phyloP scores from a whole-genome alignment of 108 stramenopile species.

The Skeletonema marinoi region DNA sequence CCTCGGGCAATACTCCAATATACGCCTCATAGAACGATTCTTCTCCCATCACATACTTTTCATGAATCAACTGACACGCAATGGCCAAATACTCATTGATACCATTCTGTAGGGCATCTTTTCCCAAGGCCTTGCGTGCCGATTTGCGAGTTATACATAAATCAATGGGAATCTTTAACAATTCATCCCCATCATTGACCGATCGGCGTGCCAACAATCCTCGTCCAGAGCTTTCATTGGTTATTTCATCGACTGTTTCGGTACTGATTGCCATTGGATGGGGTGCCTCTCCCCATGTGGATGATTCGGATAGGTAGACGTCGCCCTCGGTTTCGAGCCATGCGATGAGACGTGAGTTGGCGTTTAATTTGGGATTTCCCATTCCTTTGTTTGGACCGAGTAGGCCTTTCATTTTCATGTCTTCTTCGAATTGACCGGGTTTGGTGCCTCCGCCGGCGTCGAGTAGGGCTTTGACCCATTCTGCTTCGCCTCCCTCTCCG shows the following conservation, averaged over 20 bases:
- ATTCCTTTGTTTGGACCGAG: constrained; percentile 48
- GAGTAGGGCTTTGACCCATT: constrained; percentile 79
- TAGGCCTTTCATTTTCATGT: constrained; percentile 87
- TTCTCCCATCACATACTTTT: constrained; percentile 76
- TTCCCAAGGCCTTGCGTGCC: constrained; percentile 76
- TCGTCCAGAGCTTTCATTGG: constrained; percentile 91
- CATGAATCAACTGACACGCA: constrained; percentile 92
- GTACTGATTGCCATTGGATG: constrained; percentile 94
- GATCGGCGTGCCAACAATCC: constrained; percentile 87
- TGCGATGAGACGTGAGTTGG: constrained; percentile 71
- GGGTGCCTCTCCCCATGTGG: constrained; percentile 92
- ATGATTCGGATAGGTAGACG: constrained; percentile 80
- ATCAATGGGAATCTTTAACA: constrained; percentile 83
- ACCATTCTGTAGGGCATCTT: constrained; percentile 71
- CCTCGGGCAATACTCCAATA: constrained; percentile 89
- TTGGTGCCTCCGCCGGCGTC: constrained; percentile 54
- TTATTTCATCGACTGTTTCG: constrained; percentile 90
- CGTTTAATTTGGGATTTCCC: constrained; percentile 64
- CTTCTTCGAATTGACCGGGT: constrained; percentile 78
- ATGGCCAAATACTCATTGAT: constrained; percentile 95
- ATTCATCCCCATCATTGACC: constrained; percentile 91
- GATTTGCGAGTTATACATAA: constrained; percentile 88
- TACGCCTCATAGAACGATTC: constrained; percentile 82
- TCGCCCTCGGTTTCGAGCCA: constrained; percentile 85
- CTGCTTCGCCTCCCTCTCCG: constrained; percentile 72